A percentile compares a stretch with the other conserved stretches of the same genome.
phyloP scores from a whole-genome alignment of 805 yeast species.

The Yarrowia yakushimensis region DNA sequence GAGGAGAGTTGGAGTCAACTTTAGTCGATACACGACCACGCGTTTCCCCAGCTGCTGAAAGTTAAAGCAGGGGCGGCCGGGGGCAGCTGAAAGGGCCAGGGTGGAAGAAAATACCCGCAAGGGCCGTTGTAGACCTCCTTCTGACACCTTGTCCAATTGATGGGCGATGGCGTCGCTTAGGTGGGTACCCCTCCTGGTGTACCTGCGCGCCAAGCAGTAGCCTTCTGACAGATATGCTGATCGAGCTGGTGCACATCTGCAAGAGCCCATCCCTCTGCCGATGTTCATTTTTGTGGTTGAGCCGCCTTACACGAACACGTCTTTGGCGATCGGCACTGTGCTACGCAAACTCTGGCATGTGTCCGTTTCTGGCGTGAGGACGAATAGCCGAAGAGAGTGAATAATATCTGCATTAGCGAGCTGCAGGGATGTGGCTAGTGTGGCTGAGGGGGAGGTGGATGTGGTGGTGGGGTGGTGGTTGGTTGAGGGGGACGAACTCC shows the following conservation, averaged over 20 bases:
- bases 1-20: not conserved
- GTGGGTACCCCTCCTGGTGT: no score
- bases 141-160: not conserved
- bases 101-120: not conserved
- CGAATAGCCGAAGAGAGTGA: not conserved
- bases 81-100: no score
- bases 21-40: not conserved
- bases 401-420: not conserved
- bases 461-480: no score
- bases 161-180: no score
- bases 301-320: conserved; percentile 22
- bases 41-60: conserved; percentile 9
- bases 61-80: not conserved
- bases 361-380: not conserved
- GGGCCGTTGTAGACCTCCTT: no score
- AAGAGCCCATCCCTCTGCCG: not conserved
- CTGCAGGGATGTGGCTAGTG: not conserved
- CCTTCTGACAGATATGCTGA: not conserved
- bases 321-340: not conserved
- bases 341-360: not conserved
- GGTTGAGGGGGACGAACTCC: no score
- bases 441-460: no score
- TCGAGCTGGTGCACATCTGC: not conserved
- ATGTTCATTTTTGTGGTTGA: conserved; percentile 6
- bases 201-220: conserved; percentile 1